Evolutionary conservation across 345 rosid species (phyloP).

Genomic region (Clarkia xantiana): DNA sequence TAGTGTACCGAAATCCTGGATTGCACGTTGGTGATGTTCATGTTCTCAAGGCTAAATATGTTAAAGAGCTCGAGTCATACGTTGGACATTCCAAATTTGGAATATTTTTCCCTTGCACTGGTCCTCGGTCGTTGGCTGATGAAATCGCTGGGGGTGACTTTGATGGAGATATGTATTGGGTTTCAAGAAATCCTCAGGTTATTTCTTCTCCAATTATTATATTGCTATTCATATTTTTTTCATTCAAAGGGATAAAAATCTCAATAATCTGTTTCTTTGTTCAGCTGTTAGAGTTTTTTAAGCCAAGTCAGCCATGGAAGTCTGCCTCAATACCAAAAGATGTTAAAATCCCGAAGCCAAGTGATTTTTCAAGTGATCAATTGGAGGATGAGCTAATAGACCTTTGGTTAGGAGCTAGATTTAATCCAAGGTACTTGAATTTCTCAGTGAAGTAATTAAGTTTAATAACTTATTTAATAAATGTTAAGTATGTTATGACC

Average conservation of each 20-base stretch:
- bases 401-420: conserved; percentile 37
- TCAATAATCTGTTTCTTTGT: not conserved
- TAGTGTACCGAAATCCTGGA: conserved; percentile 79
- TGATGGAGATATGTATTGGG: conserved; percentile 67
- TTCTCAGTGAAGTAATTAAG: not conserved
- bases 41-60: conserved; percentile 43
- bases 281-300: conserved; percentile 49
- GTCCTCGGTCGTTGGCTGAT: conserved; percentile 64
- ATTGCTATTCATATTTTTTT: not conserved
- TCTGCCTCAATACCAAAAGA: conserved; percentile 17
- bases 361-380: conserved; percentile 26
- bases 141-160: conserved; percentile 75
- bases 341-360: conserved; percentile 16
- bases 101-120: conserved; percentile 51
- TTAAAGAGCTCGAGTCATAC: conserved; percentile 31
- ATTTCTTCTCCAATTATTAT: not conserved
- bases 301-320: conserved; percentile 43
- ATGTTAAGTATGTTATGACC: too few species aligned
- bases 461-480: too few species aligned
- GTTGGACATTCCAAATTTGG: conserved; percentile 69
- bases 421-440: conserved; percentile 40
- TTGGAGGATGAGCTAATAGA: conserved; percentile 48
- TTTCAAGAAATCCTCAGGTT: conserved; percentile 68
- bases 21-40: conserved; percentile 80
- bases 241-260: not conserved